Percentiles rank a stretch among this genome's conserved stretches.
Evolutionary conservation across 2,329 filamentous ascomycete species (phyloP).

Genomic region (Trichoderma sp.): DNA sequence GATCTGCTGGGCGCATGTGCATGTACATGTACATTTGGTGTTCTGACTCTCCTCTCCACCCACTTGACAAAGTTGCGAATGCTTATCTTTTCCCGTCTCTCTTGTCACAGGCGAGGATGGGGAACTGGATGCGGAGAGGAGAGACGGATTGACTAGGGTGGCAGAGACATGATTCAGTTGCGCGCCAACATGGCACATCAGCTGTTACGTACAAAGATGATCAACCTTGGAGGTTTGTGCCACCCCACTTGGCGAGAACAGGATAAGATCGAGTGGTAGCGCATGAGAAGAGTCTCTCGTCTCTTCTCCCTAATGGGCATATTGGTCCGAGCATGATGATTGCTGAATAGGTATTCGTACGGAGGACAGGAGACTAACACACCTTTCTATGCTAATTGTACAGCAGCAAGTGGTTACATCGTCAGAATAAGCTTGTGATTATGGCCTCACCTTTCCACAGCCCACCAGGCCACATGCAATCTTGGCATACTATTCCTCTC

Average conservation of each 20-base stretch:
- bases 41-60: not conserved
- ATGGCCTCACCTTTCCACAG: not conserved
- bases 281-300: not conserved
- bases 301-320: not conserved
- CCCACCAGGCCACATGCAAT: not conserved
- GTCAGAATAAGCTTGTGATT: not conserved
- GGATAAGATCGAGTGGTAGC: not conserved
- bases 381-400: not conserved
- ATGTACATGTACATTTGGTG: not conserved
- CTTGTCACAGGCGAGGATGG: not conserved
- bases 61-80: not conserved
- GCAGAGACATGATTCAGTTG: conserved; percentile 13
- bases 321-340: not conserved
- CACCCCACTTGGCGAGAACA: not conserved
- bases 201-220: conserved; percentile 19
- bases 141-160: not conserved
- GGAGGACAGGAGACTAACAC: not conserved
- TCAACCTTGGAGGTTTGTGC: not conserved
- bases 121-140: not conserved
- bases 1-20: not conserved
- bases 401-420: not conserved
- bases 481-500: not conserved
- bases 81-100: conserved; percentile 8
- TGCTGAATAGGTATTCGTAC: not conserved
- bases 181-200: not conserved